These are phyloP conservation scores for Uronychia setigera DNA, from an alignment of 73 alveolate genomes.

Conservation along the genomic window DNA sequence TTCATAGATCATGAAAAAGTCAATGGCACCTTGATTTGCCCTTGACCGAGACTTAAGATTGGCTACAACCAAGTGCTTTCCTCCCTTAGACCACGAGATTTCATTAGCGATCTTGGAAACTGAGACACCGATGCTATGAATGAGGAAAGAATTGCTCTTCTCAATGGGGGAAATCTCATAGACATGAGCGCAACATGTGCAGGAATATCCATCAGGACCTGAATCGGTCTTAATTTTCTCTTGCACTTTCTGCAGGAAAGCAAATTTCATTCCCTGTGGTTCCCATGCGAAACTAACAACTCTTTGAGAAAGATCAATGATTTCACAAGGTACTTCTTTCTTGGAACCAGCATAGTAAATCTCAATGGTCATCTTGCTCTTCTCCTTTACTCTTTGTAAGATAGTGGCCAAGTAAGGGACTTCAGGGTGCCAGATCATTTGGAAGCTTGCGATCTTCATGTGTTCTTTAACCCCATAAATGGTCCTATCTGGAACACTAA, in stretches of 20 bases:
- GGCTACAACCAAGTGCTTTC: neutral
- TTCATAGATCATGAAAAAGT: neutral
- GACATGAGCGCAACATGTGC: constrained; percentile 27
- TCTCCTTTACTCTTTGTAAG: constrained; percentile 30
- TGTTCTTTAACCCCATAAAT: constrained; percentile 15
- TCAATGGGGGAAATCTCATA: neutral
- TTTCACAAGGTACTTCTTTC: constrained; percentile 44
- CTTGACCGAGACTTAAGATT: neutral
- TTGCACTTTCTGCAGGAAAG: constrained; percentile 29
- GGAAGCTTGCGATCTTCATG: constrained; percentile 15
- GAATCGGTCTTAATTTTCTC: neutral
- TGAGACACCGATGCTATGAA: neutral
- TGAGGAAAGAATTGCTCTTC: neutral
- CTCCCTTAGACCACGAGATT: constrained; percentile 9
- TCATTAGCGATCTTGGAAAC: neutral
- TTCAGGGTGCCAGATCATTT: constrained; percentile 53
- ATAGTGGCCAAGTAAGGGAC: constrained; percentile 41
- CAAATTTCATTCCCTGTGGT: constrained; percentile 40
- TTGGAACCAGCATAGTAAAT: constrained; percentile 31
- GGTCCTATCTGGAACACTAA: constrained; percentile 52
- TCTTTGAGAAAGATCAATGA: constrained; percentile 32
- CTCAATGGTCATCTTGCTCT: constrained; percentile 25
- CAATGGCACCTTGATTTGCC: neutral
- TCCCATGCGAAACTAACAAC: constrained; percentile 53
- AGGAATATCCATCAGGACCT: constrained; percentile 4